Evolutionary conservation across 192 early-diverging fungal species (phyloP), one percentile per base, ranked within the genome.

Genomic region (Radiomyces spectabilis): DNA sequence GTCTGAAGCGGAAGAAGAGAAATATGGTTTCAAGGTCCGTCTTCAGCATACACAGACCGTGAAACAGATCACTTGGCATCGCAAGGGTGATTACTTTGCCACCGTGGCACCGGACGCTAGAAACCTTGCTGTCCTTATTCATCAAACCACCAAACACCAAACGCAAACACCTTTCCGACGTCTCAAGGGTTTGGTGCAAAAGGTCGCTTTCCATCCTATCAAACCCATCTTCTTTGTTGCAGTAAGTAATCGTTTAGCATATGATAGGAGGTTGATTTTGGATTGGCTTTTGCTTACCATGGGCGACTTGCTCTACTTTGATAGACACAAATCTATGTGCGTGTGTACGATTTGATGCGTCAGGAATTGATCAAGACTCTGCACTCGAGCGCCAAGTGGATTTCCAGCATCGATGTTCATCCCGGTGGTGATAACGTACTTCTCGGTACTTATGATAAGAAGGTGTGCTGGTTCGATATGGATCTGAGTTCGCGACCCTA

Each of bases 381-480:
- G 51, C 71, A 78, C 53, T 77, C 94, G 1, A 85, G 87, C 16
- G 85, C 85, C 51, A 89, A 92, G 68, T 97, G 94, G 97, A 93
- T 99, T 40, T 97, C 97, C 15, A 86, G 83, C 59, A 71, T 99
- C 59, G 93, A 94, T 63, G 65, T 97, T 38, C 97, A 99, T 65
- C 93, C 97, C 26, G 79, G 75, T 55, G 96, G 94, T 47, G 95
- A 99, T 61, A 93, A 99, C 72, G 68, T 99, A 45, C 87, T 99
- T 46, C 81, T 96, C 51, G 97, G 97, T 32, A 91, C 85, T 16
- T 99, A 93, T 57, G 97, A 99, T 59, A 93, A 91, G 66, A 86
- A 87, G 44, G 78, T 97, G 25, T 85, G 86, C 53, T 99, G 97
- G 97, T 99, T 96, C 58, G 97, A 99, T 69, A 72, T 95, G 65